Base-by-base conservation (phyloP, 768 basidiomycete genomes). In the Fomitopsis serialis region DNA sequence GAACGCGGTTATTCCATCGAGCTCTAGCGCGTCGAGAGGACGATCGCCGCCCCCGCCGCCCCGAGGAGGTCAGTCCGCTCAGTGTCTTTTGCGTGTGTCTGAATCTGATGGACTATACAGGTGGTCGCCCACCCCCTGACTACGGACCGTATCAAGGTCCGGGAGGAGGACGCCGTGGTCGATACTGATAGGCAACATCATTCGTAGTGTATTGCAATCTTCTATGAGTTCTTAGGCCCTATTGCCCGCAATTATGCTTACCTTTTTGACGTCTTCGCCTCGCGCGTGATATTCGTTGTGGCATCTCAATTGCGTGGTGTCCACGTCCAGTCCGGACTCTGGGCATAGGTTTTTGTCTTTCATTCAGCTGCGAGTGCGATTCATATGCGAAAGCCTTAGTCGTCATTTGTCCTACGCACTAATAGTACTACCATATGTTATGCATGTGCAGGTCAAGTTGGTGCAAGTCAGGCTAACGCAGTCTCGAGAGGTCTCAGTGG, bases 131-230 rank as follows among this genome's bases (percentile, higher is more conserved):
- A 24, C 88, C 90, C 19, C 90, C 89, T 37, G 89, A 92, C 71
- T 92, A 92, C 58, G 83, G 89, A 9, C 90, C 90, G 17, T 92
- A 92, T 60, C 85, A 85, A 65, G 88, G 89, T n/a, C 90, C 89
- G 1, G 73, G 73, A 34, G 69, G 69, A 19, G 19, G 37, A 21
- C 66, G 76, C 44, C 69, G 74, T n/a, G 66, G 66, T 12, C 68
- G 78, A 32, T 76, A 69, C 62, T 76, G 68, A 45, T 48, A 47
- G 11, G 6, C 11, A 5, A 32, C 11, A 5, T 5, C 11, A 32
- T 32, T 25, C n/a, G 25, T 47, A 47, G 24, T 29, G 45, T 29
- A 29, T 5, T 40, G 37, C 13, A 40, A 40, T 6, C 7, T 11
- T 45, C 21, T 21, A 45, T 27, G 24, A 45, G 19, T 40, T 32